These are phyloP conservation scores for Gnomoniopsis sp. DNA, from an alignment of 2,329 filamentous ascomycete genomes.

Conservation along the genomic window DNA sequence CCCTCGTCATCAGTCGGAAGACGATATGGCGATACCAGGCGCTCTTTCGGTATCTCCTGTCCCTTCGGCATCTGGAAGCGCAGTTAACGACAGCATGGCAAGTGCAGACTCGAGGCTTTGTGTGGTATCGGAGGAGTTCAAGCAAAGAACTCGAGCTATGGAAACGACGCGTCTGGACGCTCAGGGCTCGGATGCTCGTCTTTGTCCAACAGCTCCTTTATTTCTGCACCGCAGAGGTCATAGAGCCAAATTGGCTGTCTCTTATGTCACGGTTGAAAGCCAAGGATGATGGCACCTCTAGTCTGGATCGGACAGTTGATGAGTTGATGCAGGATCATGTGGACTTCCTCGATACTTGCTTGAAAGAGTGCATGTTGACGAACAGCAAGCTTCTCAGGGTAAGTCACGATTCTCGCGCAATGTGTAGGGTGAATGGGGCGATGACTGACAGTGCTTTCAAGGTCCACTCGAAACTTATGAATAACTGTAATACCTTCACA, in stretches of 20 bases:
- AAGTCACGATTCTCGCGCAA: slow-evolving; percentile 28
- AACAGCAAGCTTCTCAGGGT: slow-evolving; percentile 92
- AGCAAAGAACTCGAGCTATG: slow-evolving; percentile 76
- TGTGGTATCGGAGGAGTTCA: slow-evolving; percentile 79
- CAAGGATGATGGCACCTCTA: slow-evolving; percentile 41
- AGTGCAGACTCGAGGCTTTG: slow-evolving; percentile 75
- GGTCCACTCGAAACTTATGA: slow-evolving; percentile 97
- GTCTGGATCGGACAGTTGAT: slow-evolving; percentile 72
- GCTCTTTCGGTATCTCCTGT: slow-evolving; percentile 89
- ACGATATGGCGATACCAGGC: slow-evolving; percentile 97
- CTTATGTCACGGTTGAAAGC: slow-evolving; percentile 83
- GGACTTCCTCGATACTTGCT: slow-evolving; percentile 93
- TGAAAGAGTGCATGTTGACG: slow-evolving; percentile 99
- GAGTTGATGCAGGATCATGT: slow-evolving; percentile 99
- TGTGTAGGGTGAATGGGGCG: neutral
- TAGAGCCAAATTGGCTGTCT: slow-evolving; percentile 94
- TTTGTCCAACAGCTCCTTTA: slow-evolving; percentile 97
- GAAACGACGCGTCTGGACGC: slow-evolving; percentile 89
- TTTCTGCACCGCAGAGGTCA: slow-evolving; percentile 95
- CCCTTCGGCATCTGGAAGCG: slow-evolving; percentile 83
- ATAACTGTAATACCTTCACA: slow-evolving; percentile 91
- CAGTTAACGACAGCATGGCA: slow-evolving; percentile 87
- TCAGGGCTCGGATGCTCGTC: slow-evolving; percentile 90
- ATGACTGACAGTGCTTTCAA: slow-evolving; percentile 34
- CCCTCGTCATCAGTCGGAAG: slow-evolving; percentile 90